phyloP scores from a whole-genome alignment of 2,329 filamentous ascomycete genomes.

The Fusarium caatingaense region DNA sequence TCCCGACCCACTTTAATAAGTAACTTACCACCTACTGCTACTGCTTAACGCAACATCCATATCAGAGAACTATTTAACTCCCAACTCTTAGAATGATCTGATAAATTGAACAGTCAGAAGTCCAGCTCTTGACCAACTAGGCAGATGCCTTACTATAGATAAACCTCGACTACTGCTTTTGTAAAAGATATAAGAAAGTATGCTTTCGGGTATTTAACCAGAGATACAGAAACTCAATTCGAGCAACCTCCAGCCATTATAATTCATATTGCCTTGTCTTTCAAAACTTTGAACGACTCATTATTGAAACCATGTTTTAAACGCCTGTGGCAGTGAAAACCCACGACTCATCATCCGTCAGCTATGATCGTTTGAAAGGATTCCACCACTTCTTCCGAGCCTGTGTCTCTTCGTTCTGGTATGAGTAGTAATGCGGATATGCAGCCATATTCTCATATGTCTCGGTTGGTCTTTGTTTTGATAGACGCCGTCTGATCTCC shows the following conservation, averaged over 20 bases:
- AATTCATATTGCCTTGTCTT: not conserved
- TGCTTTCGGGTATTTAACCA: not conserved
- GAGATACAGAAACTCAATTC: not conserved
- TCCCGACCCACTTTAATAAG: not conserved
- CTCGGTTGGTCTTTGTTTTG: conserved; percentile 15
- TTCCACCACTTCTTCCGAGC: conserved; percentile 42
- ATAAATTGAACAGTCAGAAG: not conserved
- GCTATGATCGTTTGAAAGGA: conserved; percentile 22
- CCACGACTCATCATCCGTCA: not conserved
- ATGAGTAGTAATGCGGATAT: conserved; percentile 38
- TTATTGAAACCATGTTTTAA: no score
- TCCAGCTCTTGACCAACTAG: not conserved
- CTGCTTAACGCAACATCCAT: no score
- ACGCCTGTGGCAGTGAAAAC: no score
- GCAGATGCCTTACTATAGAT: not conserved
- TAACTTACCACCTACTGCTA: not conserved
- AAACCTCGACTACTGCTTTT: not conserved
- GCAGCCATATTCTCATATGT: conserved; percentile 13
- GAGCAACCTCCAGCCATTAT: not conserved
- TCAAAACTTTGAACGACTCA: not conserved
- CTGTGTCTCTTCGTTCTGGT: conserved; percentile 24
- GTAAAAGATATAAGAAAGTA: not conserved
- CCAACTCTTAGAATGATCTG: not conserved
- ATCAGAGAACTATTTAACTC: not conserved
- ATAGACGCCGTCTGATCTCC: conserved; percentile 51